Evolutionary conservation across 2,329 filamentous ascomycete genomes (phyloP).

Genomic region (Cytospora schulzeri): DNA sequence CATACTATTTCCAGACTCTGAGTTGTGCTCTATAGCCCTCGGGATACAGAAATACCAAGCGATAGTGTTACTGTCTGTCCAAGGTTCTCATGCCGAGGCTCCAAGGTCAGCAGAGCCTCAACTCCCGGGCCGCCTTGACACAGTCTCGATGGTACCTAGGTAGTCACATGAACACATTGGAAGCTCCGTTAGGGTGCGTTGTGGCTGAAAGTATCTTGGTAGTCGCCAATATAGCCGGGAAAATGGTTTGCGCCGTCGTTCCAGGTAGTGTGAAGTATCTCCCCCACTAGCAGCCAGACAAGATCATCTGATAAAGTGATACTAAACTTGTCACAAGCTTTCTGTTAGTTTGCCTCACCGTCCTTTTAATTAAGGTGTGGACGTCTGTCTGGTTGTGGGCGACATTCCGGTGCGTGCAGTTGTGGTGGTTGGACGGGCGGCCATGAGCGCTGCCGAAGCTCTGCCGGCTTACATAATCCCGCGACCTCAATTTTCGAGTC

Average conservation of each 20-base stretch:
- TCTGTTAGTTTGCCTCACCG: not conserved
- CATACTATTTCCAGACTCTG: too few relatives aligned
- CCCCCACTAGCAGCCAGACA: not conserved
- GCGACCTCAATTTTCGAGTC: slow-evolving; percentile 22
- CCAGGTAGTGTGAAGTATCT: not conserved
- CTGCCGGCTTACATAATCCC: slow-evolving; percentile 18
- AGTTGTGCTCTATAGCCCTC: too few relatives aligned
- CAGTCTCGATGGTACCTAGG: too few relatives aligned
- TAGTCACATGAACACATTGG: too few relatives aligned
- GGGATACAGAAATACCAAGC: too few relatives aligned
- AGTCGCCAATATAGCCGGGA: too few relatives aligned
- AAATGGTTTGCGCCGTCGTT: too few relatives aligned
- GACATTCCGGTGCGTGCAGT: not conserved
- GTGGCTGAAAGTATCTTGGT: too few relatives aligned
- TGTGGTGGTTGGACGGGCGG: not conserved
- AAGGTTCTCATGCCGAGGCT: not conserved
- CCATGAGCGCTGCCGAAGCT: not conserved
- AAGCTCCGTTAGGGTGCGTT: too few relatives aligned
- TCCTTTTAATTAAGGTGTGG: not conserved
- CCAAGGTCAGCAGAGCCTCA: too few relatives aligned
- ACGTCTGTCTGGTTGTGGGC: not conserved
- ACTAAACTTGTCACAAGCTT: not conserved
- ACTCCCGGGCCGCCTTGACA: too few relatives aligned
- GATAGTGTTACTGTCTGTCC: too few relatives aligned
- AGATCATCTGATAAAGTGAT: not conserved